Percentiles rank a stretch among this genome's conserved stretches.
Evolutionary conservation across 345 rosid genomes (phyloP).

Genomic region (Melaleuca quinquenervia): DNA sequence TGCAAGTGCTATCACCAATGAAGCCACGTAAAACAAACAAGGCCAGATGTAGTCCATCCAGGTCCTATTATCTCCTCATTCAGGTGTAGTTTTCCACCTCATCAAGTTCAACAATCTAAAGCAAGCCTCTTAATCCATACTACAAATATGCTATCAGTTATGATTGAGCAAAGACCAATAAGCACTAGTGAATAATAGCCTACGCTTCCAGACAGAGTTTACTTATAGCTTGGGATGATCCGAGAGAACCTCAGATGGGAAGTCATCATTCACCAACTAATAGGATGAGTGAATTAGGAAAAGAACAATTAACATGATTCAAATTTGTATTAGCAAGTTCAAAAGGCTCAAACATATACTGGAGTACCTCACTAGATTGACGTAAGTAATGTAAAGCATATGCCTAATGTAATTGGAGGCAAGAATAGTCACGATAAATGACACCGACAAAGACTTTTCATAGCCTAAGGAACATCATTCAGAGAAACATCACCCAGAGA

Average conservation of each 20-base stretch:
- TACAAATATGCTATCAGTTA: not conserved
- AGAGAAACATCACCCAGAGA: not conserved
- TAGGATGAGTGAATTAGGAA: not conserved
- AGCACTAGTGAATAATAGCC: not conserved
- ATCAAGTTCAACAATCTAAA: not conserved
- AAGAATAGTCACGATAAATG: not conserved
- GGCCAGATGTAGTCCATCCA: not conserved
- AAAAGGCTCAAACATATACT: not conserved
- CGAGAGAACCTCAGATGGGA: not conserved
- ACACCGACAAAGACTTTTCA: not conserved
- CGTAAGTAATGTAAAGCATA: not conserved
- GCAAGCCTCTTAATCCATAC: not conserved
- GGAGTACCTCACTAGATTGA: not conserved
- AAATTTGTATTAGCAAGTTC: not conserved
- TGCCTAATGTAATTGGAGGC: not conserved
- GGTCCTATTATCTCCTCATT: not conserved
- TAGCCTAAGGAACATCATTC: not conserved
- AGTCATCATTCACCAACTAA: not conserved
- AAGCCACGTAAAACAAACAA: not conserved
- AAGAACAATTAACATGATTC: not conserved
- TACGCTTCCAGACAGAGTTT: not conserved
- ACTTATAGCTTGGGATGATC: not conserved
- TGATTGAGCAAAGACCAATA: not conserved
- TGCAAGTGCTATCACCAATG: not conserved
- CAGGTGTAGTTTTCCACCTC: not conserved